Evolutionary conservation across 768 basidiomycete genomes (phyloP).

Genomic region (Mycena sanguinolenta): DNA sequence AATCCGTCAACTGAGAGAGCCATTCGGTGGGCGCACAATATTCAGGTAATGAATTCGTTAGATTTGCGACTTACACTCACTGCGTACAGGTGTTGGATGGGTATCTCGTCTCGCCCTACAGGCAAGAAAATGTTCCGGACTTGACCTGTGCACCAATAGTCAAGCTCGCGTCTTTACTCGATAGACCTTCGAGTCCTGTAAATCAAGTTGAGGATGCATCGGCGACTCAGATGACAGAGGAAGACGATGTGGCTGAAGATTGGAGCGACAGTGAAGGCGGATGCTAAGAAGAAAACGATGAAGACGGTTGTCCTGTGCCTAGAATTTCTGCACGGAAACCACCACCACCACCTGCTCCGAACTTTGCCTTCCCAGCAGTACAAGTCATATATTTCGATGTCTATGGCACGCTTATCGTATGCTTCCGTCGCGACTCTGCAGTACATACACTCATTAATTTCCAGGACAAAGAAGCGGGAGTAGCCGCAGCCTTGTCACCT

Average conservation of each 20-base stretch:
- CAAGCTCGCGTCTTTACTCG: neutral
- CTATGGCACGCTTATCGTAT: neutral
- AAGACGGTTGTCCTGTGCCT: neutral
- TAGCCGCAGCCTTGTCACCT: neutral
- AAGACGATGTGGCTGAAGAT: too few relatives aligned
- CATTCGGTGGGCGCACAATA: neutral
- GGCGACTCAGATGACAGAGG: too few relatives aligned
- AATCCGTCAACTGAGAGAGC: neutral
- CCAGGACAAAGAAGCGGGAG: neutral
- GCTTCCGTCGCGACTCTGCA: neutral
- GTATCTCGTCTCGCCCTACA: too few relatives aligned
- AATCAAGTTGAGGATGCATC: too few relatives aligned
- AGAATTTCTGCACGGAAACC: neutral
- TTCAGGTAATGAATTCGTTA: neutral
- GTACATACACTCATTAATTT: neutral
- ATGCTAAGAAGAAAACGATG: too few relatives aligned
- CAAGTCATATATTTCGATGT: slow-evolving; percentile 4
- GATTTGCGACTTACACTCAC: neutral
- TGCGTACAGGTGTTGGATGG: neutral
- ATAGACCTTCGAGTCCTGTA: neutral
- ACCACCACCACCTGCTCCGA: neutral
- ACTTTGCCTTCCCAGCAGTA: neutral
- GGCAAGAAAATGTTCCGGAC: neutral
- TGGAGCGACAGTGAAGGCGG: too few relatives aligned
- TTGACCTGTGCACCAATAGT: slow-evolving; percentile 1